phyloP scores from a whole-genome alignment of 495 filamentous ascomycete genomes.

The Penicillium psychrofluorescens region DNA sequence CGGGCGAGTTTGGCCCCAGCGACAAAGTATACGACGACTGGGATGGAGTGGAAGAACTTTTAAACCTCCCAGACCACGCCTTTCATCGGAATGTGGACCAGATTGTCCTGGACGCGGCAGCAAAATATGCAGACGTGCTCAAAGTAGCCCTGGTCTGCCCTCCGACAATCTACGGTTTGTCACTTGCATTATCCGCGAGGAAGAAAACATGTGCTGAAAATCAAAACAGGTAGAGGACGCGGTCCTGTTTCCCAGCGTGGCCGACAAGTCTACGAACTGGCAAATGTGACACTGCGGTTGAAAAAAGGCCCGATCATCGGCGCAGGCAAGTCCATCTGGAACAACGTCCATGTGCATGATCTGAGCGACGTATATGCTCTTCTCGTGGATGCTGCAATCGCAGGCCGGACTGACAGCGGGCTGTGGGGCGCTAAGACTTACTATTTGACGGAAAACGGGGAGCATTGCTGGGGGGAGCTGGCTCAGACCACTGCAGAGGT shows the following conservation, averaged over 20 bases:
- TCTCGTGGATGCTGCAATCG: conserved; percentile 56
- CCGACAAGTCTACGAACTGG: conserved; percentile 53
- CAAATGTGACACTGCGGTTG: conserved; percentile 43
- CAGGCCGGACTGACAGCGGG: conserved; percentile 40
- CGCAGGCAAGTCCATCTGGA: conserved; percentile 55
- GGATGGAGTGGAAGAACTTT: conserved; percentile 40
- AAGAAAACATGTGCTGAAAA: neutral
- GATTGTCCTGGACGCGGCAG: conserved; percentile 37
- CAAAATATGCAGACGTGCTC: conserved; percentile 34
- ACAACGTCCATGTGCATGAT: conserved; percentile 62
- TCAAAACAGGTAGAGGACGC: conserved; percentile 37
- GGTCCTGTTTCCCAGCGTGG: conserved; percentile 57
- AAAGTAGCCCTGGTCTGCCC: conserved; percentile 65
- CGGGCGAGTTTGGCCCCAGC: conserved; percentile 36
- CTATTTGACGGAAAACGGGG: conserved; percentile 63
- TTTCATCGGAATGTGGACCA: conserved; percentile 50
- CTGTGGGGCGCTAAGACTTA: conserved; percentile 65
- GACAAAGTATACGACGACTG: conserved; percentile 50
- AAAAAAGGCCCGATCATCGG: conserved; percentile 54
- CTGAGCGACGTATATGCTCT: conserved; percentile 53
- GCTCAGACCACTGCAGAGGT: conserved; percentile 47
- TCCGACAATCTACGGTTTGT: conserved; percentile 62
- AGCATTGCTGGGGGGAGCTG: conserved; percentile 61
- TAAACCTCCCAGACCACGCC: conserved; percentile 40
- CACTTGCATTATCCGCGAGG: neutral